Evolutionary conservation across 495 filamentous ascomycete genomes (phyloP), one percentile per base, ranked within the genome.

Genomic region (Neurospora sp.): DNA sequence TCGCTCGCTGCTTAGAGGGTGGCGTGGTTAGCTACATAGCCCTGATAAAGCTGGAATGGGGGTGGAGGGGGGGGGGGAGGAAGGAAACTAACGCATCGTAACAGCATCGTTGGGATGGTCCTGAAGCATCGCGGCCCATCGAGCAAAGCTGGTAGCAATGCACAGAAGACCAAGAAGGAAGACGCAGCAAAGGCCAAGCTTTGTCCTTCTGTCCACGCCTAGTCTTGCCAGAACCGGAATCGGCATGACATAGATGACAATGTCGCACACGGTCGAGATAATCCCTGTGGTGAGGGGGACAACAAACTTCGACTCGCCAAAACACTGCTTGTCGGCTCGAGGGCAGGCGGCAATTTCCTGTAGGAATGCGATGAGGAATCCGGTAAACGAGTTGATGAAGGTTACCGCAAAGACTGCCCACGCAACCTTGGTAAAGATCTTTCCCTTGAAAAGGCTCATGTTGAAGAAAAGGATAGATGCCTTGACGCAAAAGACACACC

Each of bases 161-260:
- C 54, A 62, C 3, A 77, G 72, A 18, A 73, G 18, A 16, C 75
- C 75, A 0, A 77, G 14, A 2, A 72, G 59, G 42, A 77, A 77
- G 27, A 77, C 71, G 1, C 14, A 71, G 23, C 74, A 37, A 37
- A 77, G 70, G 0, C 75, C 75, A 9, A 72, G 23, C 40, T 31
- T 37, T 0, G 73, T 75, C 37, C 71, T 37, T 69, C 35, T 75
- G n/a, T 72, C 54, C 5, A 77, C 44, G 5, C 48, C 69, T 0
- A 77, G 73, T 35, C 39, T 73, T 7, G 20, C 12, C 69, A 77
- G 40, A 12, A 66, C 11, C 18, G 75, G 75, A 12, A 77, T 77
- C 9, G 75, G 75, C 75, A 77, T 77, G 16, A 54, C 4, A 3
- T 75, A 73, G 38, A 77, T 77, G 35, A 75, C 31, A 4, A 77